Base-by-base conservation (phyloP, 2,329 filamentous ascomycete genomes). In the Pseudogymnoascus sp. region DNA sequence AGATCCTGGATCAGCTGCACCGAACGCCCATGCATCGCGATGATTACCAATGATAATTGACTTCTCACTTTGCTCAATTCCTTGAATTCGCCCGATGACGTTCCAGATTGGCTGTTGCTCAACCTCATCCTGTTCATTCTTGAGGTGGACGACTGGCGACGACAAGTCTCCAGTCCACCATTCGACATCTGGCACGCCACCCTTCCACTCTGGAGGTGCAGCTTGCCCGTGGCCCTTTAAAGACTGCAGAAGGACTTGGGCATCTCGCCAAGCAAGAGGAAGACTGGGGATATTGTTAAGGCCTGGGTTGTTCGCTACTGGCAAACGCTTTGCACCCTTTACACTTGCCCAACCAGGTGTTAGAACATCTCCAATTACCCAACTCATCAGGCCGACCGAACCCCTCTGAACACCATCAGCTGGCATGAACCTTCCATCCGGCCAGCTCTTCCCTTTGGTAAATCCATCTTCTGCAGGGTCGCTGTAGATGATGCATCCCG, bases 11-110 rank as follows among this genome's bases (percentile, higher is more conserved):
- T 94, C 90, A 0, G 86, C 86, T 25, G 91, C 90, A 62, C 94
- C 94, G 70, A 94, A 91, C 60, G 90, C 89, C 90, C 91, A 96
- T 0, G 91, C 86, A 74, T 99, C 94, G 19, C 94, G 91, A 72
- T 96, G 93, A 74, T 92, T 97, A 60, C 94, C 94, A 62, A 99
- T 83, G 62, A 97, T 87, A 70, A 97, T 86, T 62, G 88, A 89
- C 75, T 96, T 93, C 64, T 89, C 84, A 1, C 81, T 80, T 72
- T 94, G 88, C 75, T 97, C 94, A 63, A 91, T 80, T n/a, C 94
- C 94, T 11, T 81, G 77, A 60, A 99, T 92, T 62, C 86, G 84
- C 33, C 90, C 92, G 69, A 96, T 86, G 0, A 97, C 85, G 71
- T 99, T 99, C 83, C 91, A 96, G 65, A 99, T 94, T 5, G 87